Evolutionary conservation across 495 filamentous ascomycete species (phyloP), one percentile per base, ranked within the genome.

Genomic region (Jackrogersella minutella): DNA sequence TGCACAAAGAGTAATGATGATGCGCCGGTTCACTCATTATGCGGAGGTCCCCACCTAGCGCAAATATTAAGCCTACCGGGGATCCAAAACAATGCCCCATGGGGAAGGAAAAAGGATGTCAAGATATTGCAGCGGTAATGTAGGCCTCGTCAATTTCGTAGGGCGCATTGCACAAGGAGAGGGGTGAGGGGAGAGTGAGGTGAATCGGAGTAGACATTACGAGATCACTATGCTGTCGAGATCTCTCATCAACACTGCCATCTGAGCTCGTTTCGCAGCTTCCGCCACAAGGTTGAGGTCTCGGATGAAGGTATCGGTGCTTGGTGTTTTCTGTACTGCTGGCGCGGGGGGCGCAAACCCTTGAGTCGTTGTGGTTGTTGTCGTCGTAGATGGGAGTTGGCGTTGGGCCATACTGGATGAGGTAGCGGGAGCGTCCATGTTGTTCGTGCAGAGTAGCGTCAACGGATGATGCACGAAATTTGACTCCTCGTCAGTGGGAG

Each of bases 201-300:
- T 8, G 16, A 21, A 36, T 3, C 0, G 11, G 49, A 19, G n/a
- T 9, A 14, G 30, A 22, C 21, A 64, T 53, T 69, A 74, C 75
- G 73, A 89, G 28, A 91, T 72, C 21, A 81, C 84, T 58, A 89
- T 77, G 43, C 86, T 83, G 61, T 90, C 91, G 70, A 98, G 77
- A 77, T 97, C 94, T 56, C 94, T 82, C 85, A 93, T 90, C 61
- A 97, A 74, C 58, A 91, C 85, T 5, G 90, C 90, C 83, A 97
- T 90, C 78, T 96, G 92, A 6, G 94, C 94, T 40, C 94, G 85
- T 74, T 96, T 96, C 50, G 92, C 94, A 2, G 94, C 94, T 78
- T 98, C 94, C n/a, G 93, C 93, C 11, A 98, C 86, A 19, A 98
- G 83, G 51, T 84, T 93, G 74, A 92, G 91, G 76, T 96, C 90